phyloP scores from a whole-genome alignment of 2,329 filamentous ascomycete genomes.

The Chrysoporthe deuterocubensis region DNA sequence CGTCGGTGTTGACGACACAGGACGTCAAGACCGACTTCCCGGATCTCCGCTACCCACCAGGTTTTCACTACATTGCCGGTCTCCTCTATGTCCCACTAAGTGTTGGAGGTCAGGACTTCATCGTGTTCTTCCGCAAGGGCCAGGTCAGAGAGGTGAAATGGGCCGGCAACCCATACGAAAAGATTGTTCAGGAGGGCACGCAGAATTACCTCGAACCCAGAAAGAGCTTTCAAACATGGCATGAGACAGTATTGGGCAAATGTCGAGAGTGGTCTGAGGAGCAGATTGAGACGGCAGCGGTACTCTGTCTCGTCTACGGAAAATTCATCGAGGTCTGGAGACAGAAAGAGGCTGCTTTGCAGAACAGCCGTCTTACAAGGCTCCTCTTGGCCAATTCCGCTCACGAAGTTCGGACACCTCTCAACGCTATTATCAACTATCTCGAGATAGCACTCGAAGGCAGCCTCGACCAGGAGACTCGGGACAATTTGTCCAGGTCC shows the following conservation, averaged over 20 bases:
- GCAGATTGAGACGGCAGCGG: constrained; percentile 85
- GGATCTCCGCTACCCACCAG: constrained; percentile 77
- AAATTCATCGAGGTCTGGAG: constrained; percentile 93
- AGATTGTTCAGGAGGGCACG: constrained; percentile 72
- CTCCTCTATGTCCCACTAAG: constrained; percentile 82
- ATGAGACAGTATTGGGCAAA: constrained; percentile 78
- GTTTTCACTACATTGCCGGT: constrained; percentile 78
- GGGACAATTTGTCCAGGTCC: constrained; percentile 82
- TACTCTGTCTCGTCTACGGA: constrained; percentile 85
- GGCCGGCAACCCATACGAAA: constrained; percentile 88
- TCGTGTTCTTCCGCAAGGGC: constrained; percentile 84
- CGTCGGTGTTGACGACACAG: constrained; percentile 76
- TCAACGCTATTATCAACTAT: constrained; percentile 95
- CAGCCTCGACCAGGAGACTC: constrained; percentile 75
- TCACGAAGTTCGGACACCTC: constrained; percentile 86
- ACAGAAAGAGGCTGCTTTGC: constrained; percentile 83
- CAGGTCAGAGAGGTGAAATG: constrained; percentile 79
- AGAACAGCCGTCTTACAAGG: constrained; percentile 79
- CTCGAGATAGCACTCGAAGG: constrained; percentile 89
- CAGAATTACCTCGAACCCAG: constrained; percentile 76
- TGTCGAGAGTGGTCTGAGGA: constrained; percentile 89
- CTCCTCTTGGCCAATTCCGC: constrained; percentile 85
- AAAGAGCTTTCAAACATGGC: constrained; percentile 80
- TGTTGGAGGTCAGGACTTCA: constrained; percentile 77
- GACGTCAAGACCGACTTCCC: constrained; percentile 79